Percentiles rank a stretch among this genome's conserved stretches.
Conservation (phyloP, 2,329 filamentous ascomycete genomes). For the Monosporascus sp. region DNA sequence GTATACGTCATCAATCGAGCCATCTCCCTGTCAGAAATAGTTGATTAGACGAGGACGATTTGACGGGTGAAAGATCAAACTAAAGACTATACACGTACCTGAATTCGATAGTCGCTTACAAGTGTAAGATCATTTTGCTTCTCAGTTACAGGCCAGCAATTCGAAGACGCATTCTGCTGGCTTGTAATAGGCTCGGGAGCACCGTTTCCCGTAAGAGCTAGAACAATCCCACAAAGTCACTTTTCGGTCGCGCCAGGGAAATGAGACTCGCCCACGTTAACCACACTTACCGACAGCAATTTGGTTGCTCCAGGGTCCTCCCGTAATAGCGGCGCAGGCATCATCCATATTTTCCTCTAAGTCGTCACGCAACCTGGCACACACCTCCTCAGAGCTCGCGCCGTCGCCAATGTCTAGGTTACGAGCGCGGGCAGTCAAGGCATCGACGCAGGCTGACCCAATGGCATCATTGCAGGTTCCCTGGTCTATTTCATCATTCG, state of each 20-base stretch:
- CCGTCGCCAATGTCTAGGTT: constrained; percentile 1
- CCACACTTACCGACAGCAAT: background rate
- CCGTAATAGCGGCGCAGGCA: constrained; percentile 4
- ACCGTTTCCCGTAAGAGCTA: constrained; percentile 9
- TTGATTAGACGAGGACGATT: background rate
- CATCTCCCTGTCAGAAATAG: constrained; percentile 3
- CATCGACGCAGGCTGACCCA: constrained; percentile 13
- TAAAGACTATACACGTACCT: background rate
- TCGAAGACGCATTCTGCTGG: constrained; percentile 13
- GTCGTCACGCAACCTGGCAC: constrained; percentile 8
- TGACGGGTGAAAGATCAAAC: too few species aligned
- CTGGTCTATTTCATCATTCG: constrained; percentile 5
- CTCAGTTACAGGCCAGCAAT: constrained; percentile 16
- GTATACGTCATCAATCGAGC: background rate
- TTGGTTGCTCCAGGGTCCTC: constrained; percentile 10
- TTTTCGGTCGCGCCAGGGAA: background rate
- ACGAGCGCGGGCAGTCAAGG: constrained; percentile 9
- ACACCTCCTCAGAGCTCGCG: constrained; percentile 2
- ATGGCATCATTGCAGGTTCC: constrained; percentile 17
- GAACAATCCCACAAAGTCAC: background rate
- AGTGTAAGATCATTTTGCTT: constrained; percentile 15
- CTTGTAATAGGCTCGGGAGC: constrained; percentile 7
- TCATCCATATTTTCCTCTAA: constrained; percentile 9
- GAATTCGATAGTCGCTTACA: constrained; percentile 7
- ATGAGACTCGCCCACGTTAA: background rate